Evolutionary conservation across 2,329 filamentous ascomycete species (phyloP).

Genomic region (Diplodia corticola): DNA sequence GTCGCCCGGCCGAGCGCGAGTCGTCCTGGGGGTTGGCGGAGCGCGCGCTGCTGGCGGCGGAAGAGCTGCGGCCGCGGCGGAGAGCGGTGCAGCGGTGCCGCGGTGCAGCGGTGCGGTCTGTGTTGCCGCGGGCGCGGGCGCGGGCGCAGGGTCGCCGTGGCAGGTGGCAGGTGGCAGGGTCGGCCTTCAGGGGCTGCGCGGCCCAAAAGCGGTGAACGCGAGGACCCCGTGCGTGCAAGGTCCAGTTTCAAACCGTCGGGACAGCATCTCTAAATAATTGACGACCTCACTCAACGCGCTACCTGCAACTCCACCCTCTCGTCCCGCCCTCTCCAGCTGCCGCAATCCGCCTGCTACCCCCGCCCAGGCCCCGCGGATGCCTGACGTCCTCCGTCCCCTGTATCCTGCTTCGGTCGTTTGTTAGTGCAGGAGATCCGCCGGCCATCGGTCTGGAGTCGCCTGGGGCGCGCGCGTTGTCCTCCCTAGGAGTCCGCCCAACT

Average conservation of each 20-base stretch:
- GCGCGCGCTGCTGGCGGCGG: neutral
- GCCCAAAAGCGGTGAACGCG: slow-evolving; percentile 16
- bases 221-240: slow-evolving; percentile 15
- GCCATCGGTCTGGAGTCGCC: slow-evolving; percentile 13
- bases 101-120: neutral
- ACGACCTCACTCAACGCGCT: neutral
- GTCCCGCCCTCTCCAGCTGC: neutral
- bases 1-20: neutral
- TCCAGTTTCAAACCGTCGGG: slow-evolving; percentile 20
- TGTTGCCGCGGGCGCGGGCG: neutral
- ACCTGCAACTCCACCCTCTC: neutral
- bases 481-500: slow-evolving; percentile 17
- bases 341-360: neutral
- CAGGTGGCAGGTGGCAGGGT: neutral
- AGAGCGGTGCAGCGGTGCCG: neutral
- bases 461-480: slow-evolving; percentile 20
- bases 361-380: slow-evolving; percentile 5
- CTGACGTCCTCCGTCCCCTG: slow-evolving; percentile 3
- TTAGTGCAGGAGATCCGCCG: slow-evolving; percentile 10
- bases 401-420: slow-evolving; percentile 3
- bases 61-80: neutral
- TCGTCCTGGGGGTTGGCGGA: neutral
- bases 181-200: slow-evolving; percentile 9
- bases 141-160: neutral
- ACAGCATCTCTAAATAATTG: slow-evolving; percentile 22